Evolutionary conservation across 2,329 filamentous ascomycete genomes (phyloP), one percentile per base, ranked within the genome.

Genomic region (Dothideomycetes sp.): DNA sequence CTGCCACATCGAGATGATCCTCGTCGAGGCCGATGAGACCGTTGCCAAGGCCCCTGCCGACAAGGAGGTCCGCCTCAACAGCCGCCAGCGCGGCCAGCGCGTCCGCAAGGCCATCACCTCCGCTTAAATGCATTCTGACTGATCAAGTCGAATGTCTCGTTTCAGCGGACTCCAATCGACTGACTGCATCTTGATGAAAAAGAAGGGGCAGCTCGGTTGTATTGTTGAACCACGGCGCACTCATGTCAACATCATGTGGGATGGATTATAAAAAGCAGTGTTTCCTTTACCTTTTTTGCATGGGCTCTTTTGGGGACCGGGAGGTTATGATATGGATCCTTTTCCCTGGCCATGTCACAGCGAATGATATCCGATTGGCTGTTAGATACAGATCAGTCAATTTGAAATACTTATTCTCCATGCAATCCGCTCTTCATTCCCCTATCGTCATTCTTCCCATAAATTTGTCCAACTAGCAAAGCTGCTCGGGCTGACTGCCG

Each of bases 1-100:
- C 57, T 98, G 89, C 84, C 91, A 98, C 82, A 94, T 98, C 70
- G 93, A 98, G 77, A 76, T 98, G 61, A 98, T 98, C 79, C 80
- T 98, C 59, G 94, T 89, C 64, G 93, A 98, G 79, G 87, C 77
- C 60, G 84, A 93, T 64, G 93, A 98, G 79, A 79, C 83, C 58
- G 86, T 98, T 59, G 78, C 88, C 73, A 98, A 98, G 82, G 80
- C 79, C 48, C 75, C 80, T 56, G 74, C 79, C 57, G 74, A 71
- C 50, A 63, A 69, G 47, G 59, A 66, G 52, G 43, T 50, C 43
- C 84, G 81, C 67, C 76, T 98, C 63, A 84, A 69, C 76, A 85
- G 84, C 61, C 84, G 89, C 76, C 91, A 98, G 79, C 87, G 88
- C 65, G 91, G 86, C 57, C 62, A 68, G 57, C 68, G 73, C 59